Percentiles rank a stretch among this genome's conserved stretches.
These are phyloP conservation scores for Tieghemostelium lacteum DNA, from an alignment of 78 protist genomes.

Conservation along the genomic window DNA sequence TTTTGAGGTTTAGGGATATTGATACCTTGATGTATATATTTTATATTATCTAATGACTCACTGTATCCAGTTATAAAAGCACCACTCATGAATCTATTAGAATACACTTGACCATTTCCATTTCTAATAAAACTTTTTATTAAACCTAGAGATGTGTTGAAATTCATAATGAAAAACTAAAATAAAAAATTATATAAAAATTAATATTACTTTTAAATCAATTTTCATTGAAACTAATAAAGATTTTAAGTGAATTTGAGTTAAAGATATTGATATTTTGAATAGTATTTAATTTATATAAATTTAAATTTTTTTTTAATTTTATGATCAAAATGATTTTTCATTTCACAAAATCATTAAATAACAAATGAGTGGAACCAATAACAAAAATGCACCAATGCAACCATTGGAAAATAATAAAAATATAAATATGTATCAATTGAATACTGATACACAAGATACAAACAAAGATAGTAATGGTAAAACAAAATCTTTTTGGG, in stretches of 20 bases:
- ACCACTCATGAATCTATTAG: slow-evolving; percentile 14
- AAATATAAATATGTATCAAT: background rate
- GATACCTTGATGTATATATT: background rate
- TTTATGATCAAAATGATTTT: background rate
- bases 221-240: too few relatives aligned
- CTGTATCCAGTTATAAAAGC: slow-evolving; percentile 33
- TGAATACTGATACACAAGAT: background rate
- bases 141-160: slow-evolving; percentile 31
- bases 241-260: too few relatives aligned
- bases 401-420: background rate
- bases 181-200: too few relatives aligned
- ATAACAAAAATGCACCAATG: background rate
- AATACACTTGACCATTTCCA: background rate
- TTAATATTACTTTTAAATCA: too few relatives aligned
- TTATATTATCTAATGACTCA: slow-evolving; percentile 24
- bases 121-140: slow-evolving; percentile 59
- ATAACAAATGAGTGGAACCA: too few relatives aligned
- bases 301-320: too few relatives aligned
- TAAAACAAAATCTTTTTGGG: background rate
- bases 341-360: background rate
- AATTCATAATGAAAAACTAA: slow-evolving; percentile 32
- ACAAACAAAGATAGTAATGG: background rate
- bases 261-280: too few relatives aligned
- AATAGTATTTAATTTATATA: too few relatives aligned
- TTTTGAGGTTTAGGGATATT: slow-evolving; percentile 14